A percentile compares a stretch with the other conserved stretches of the same genome.
Evolutionary conservation across 139 green algal genomes (phyloP).

Genomic region (Desmodesmus armatus): DNA sequence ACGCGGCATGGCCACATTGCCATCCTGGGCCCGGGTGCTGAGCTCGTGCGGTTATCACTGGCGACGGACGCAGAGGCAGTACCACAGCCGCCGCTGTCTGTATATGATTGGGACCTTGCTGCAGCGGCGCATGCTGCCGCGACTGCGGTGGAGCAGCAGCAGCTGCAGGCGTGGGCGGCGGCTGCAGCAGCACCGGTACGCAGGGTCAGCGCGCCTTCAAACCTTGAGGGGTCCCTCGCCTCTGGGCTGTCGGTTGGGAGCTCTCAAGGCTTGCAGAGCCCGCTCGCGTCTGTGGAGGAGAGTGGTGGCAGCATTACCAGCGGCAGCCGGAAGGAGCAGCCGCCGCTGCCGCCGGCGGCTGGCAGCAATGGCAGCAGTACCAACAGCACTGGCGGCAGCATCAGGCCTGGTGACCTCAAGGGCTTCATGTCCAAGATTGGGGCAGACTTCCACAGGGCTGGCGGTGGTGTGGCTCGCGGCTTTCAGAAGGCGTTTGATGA

Average conservation of each 20-base stretch:
- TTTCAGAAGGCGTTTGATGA: conserved; percentile 30
- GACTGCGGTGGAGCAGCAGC: conserved; percentile 27
- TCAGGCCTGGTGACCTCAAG: neutral
- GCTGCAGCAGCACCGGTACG: neutral
- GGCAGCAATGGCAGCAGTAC: neutral
- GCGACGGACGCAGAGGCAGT: neutral
- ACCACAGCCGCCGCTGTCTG: conserved; percentile 3
- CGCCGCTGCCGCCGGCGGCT: neutral
- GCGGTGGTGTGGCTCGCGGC: conserved; percentile 6
- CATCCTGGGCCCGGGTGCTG: conserved; percentile 46
- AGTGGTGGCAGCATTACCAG: neutral
- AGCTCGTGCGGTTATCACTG: conserved; percentile 52
- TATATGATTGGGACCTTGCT: conserved; percentile 61
- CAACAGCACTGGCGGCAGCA: too few relatives aligned
- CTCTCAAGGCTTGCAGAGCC: too few relatives aligned
- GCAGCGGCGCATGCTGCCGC: conserved; percentile 52
- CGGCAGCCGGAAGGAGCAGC: neutral
- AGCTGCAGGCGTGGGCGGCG: neutral
- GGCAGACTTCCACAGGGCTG: conserved; percentile 10
- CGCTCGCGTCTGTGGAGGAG: too few relatives aligned
- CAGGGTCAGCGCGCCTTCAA: too few relatives aligned
- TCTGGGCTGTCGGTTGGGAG: too few relatives aligned
- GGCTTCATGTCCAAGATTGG: conserved; percentile 31
- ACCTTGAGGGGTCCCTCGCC: too few relatives aligned
- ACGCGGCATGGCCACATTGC: conserved; percentile 48